These are phyloP conservation scores for Salvia hispanica DNA, from an alignment of 257 asterid genomes.

Conservation along the genomic window DNA sequence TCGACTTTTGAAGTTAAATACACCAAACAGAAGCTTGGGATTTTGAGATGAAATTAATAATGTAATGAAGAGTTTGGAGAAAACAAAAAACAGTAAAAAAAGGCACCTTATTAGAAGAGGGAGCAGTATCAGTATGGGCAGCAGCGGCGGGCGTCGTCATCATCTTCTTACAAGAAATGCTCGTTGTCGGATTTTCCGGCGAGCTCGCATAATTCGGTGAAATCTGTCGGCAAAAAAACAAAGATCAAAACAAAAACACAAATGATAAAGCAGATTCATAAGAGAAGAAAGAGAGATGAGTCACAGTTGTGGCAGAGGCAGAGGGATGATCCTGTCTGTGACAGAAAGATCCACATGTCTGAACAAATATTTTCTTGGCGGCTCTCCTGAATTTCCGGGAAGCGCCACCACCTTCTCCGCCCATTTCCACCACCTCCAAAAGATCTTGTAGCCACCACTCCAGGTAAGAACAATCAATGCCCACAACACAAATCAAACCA, in stretches of 20 bases:
- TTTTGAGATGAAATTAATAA: neutral
- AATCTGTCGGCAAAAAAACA: conserved; percentile 31
- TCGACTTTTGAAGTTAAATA: neutral
- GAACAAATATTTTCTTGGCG: conserved; percentile 65
- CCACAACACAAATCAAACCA: neutral
- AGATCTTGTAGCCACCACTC: conserved; percentile 1
- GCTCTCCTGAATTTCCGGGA: conserved; percentile 68
- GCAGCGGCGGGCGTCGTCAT: conserved; percentile 13
- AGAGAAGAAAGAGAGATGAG: conserved; percentile 25
- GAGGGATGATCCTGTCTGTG: conserved; percentile 41
- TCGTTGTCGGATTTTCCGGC: conserved; percentile 43
- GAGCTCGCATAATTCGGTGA: conserved; percentile 36
- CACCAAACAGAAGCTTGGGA: neutral
- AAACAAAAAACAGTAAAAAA: neutral
- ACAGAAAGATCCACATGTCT: conserved; percentile 70
- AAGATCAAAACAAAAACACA: too few relatives aligned
- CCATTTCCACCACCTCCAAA: conserved; percentile 39
- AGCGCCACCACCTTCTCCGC: conserved; percentile 61
- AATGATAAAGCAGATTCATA: conserved; percentile 25
- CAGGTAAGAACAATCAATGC: neutral
- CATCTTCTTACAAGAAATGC: conserved; percentile 37
- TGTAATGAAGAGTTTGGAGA: neutral
- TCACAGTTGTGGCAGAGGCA: conserved; percentile 36
- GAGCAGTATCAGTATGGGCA: neutral
- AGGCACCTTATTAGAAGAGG: conserved; percentile 58